A percentile compares a stretch with the other conserved stretches of the same genome.
phyloP scores from a whole-genome alignment of 2,329 filamentous ascomycete genomes.

The Aspergillus sp. region DNA sequence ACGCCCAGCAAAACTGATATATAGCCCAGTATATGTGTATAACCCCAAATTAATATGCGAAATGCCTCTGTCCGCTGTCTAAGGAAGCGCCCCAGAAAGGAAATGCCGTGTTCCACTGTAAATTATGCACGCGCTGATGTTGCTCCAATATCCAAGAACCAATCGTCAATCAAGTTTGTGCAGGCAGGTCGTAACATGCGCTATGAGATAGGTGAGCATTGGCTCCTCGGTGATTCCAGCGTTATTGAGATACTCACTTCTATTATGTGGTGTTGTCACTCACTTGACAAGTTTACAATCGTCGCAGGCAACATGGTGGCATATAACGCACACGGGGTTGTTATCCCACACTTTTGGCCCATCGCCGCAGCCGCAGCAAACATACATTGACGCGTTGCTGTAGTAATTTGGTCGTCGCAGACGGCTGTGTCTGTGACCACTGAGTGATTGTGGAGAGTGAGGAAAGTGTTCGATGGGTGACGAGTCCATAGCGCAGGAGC shows the following conservation, averaged over 20 bases:
- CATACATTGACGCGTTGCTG: slow-evolving; percentile 29
- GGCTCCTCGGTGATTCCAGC: background rate
- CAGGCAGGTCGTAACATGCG: background rate
- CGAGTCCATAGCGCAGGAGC: background rate
- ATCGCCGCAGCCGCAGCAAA: slow-evolving; percentile 41
- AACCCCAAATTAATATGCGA: background rate
- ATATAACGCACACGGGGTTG: slow-evolving; percentile 34
- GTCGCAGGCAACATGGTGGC: slow-evolving; percentile 32
- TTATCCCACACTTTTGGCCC: slow-evolving; percentile 39
- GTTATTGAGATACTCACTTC: background rate
- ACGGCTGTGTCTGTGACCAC: background rate
- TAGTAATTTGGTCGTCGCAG: slow-evolving; percentile 7
- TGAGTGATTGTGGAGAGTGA: background rate
- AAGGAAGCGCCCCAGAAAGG: background rate
- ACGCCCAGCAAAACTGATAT: background rate
- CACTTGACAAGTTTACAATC: slow-evolving; percentile 32
- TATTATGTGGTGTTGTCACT: background rate
- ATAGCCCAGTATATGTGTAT: background rate
- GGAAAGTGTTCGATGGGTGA: background rate
- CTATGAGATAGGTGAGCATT: background rate
- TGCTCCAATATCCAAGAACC: background rate
- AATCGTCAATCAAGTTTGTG: background rate
- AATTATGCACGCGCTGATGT: background rate
- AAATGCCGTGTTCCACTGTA: background rate
- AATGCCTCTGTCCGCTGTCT: background rate